Conservation (phyloP, 1,284 basidiomycete genomes). For the Stereum hirsutum region DNA sequence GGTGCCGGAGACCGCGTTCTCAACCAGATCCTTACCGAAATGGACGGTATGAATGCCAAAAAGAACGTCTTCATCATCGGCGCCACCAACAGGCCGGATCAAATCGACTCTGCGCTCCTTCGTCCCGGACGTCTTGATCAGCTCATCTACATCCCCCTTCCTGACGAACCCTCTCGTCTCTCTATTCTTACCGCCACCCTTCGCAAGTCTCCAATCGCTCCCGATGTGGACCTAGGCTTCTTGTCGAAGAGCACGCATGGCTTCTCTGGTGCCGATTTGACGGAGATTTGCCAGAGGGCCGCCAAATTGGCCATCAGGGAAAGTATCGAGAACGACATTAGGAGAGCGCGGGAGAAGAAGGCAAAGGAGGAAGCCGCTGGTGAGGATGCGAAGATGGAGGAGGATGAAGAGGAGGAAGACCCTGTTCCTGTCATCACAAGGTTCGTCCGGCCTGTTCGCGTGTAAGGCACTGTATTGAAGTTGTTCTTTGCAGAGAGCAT, state of each 20-base stretch:
- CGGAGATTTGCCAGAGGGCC: conserved; percentile 97
- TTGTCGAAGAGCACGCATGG: conserved; percentile 93
- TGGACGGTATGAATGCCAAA: conserved; percentile 99
- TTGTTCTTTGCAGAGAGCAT: conserved; percentile 49
- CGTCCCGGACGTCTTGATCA: conserved; percentile 98
- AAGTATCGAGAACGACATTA: conserved; percentile 91
- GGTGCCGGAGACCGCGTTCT: conserved; percentile 97
- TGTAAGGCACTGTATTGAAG: neutral
- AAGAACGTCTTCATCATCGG: conserved; percentile 99
- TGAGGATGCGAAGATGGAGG: conserved; percentile 67
- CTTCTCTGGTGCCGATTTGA: conserved; percentile 98
- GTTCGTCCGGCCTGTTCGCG: conserved; percentile 24
- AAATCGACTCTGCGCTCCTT: conserved; percentile 94
- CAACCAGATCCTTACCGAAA: conserved; percentile 97
- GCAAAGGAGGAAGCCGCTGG: conserved; percentile 70
- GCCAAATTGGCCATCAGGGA: conserved; percentile 96
- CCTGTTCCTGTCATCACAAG: conserved; percentile 94
- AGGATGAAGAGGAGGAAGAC: conserved; percentile 76
- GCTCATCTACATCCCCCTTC: conserved; percentile 89
- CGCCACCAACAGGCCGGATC: conserved; percentile 98
- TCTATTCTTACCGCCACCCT: conserved; percentile 89
- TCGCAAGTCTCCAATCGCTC: conserved; percentile 87
- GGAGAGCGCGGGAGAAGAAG: conserved; percentile 70
- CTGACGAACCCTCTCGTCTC: conserved; percentile 87
- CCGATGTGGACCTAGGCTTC: conserved; percentile 82